Evolutionary conservation across 768 basidiomycete genomes (phyloP).

Genomic region (Amanita rimosa): DNA sequence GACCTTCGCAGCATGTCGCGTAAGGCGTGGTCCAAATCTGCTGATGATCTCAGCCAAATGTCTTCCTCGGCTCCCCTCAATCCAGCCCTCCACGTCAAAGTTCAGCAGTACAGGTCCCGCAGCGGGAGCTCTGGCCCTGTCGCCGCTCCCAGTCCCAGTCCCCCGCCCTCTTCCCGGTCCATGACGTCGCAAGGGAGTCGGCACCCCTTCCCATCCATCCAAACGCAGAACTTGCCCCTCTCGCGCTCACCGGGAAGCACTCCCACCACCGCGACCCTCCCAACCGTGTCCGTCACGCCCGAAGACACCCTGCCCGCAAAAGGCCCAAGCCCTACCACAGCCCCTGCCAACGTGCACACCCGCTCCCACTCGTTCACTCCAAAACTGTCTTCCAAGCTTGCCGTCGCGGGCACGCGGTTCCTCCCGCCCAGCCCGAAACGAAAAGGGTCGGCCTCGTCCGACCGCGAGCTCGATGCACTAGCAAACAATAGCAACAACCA

Average conservation of each 20-base stretch:
- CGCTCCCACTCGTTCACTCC: slow-evolving; percentile 66
- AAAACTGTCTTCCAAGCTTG: slow-evolving; percentile 57
- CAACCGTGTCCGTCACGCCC: slow-evolving; percentile 31
- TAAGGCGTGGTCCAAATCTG: slow-evolving; percentile 71
- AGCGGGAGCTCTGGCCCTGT: slow-evolving; percentile 45
- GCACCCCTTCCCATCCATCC: slow-evolving; percentile 30
- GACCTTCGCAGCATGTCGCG: slow-evolving; percentile 62
- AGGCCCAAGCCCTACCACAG: slow-evolving; percentile 10
- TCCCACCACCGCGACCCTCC: slow-evolving; percentile 16
- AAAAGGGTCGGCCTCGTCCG: slow-evolving; percentile 36
- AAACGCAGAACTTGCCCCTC: slow-evolving; percentile 12
- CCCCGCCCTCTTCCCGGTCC: slow-evolving; percentile 18
- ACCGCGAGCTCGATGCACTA: slow-evolving; percentile 18
- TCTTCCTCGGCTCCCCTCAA: slow-evolving; percentile 21
- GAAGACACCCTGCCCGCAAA: slow-evolving; percentile 16
- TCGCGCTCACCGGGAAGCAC: slow-evolving; percentile 23
- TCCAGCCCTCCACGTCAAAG: slow-evolving; percentile 46
- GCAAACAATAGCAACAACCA: not conserved
- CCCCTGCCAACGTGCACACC: slow-evolving; percentile 33
- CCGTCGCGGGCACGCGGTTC: slow-evolving; percentile 32
- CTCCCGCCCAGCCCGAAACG: slow-evolving; percentile 45
- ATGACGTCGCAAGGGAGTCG: slow-evolving; percentile 14
- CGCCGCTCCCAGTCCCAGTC: slow-evolving; percentile 21
- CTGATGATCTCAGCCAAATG: slow-evolving; percentile 62
- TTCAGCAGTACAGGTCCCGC: slow-evolving; percentile 54